Evolutionary conservation across 495 filamentous ascomycete genomes (phyloP).

Genomic region (Evernia prunastri): DNA sequence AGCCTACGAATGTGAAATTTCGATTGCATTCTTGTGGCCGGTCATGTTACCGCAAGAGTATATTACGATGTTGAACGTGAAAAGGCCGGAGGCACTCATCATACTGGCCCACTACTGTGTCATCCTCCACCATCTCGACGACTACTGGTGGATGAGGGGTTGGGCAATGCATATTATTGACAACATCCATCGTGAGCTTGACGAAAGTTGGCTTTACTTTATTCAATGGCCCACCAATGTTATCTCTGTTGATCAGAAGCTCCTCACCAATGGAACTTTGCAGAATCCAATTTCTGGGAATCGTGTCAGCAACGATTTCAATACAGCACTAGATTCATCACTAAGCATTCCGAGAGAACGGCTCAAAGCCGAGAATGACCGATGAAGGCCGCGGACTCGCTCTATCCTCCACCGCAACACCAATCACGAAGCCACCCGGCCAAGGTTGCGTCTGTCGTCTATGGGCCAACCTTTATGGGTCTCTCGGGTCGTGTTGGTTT

Average conservation of each 20-base stretch:
- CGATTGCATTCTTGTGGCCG: conserved; percentile 44
- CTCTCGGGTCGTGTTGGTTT: not conserved
- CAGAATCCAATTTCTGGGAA: conserved; percentile 14
- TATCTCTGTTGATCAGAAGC: conserved; percentile 13
- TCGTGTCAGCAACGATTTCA: conserved; percentile 14
- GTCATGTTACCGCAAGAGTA: conserved; percentile 47
- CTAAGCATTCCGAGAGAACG: conserved; percentile 10
- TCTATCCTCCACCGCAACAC: not conserved
- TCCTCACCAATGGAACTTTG: conserved; percentile 17
- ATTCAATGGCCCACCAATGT: conserved; percentile 30
- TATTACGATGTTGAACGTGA: conserved; percentile 43
- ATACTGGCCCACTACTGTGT: conserved; percentile 48
- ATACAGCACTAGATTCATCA: conserved; percentile 10
- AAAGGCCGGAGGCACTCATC: conserved; percentile 48
- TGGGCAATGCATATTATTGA: conserved; percentile 35
- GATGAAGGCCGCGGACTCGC: not conserved
- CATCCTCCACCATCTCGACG: conserved; percentile 42
- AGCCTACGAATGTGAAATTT: conserved; percentile 25
- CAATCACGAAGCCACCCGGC: not conserved
- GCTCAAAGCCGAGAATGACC: conserved; percentile 1
- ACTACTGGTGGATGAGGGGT: conserved; percentile 48
- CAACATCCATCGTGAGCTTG: conserved; percentile 27
- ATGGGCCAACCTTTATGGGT: not conserved
- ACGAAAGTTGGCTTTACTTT: conserved; percentile 26
- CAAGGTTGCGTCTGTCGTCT: not conserved